phyloP scores from a whole-genome alignment of 192 early-diverging fungal species.

The Umbelopsis isabellina region DNA sequence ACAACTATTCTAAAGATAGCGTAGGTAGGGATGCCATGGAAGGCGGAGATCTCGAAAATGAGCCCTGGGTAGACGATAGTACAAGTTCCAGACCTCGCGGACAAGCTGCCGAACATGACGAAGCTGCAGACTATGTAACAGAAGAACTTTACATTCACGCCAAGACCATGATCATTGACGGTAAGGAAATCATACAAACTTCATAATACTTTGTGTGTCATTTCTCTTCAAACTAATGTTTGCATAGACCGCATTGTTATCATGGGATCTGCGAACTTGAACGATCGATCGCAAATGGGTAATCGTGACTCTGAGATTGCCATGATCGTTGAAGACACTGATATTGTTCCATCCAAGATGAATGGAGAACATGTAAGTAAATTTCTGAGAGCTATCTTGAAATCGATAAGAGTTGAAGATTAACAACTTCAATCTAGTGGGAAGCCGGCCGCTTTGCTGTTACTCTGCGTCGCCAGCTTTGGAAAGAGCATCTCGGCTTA shows the following conservation, averaged over 20 bases:
- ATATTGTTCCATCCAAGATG: slow-evolving; percentile 71
- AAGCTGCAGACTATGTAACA: slow-evolving; percentile 59
- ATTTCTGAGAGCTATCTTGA: neutral
- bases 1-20: slow-evolving; percentile 6
- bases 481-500: slow-evolving; percentile 83
- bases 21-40: slow-evolving; percentile 35
- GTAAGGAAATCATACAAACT: slow-evolving; percentile 7
- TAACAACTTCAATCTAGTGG: slow-evolving; percentile 46
- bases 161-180: slow-evolving; percentile 88
- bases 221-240: neutral
- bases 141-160: slow-evolving; percentile 90
- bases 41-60: slow-evolving; percentile 29
- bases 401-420: neutral
- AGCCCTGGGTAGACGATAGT: slow-evolving; percentile 34
- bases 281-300: slow-evolving; percentile 89
- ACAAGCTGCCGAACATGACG: slow-evolving; percentile 14
- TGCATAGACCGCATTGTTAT: slow-evolving; percentile 72
- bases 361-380: slow-evolving; percentile 58
- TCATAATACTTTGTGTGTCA: too few relatives aligned
- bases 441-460: slow-evolving; percentile 75
- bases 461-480: slow-evolving; percentile 74
- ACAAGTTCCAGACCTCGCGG: slow-evolving; percentile 6
- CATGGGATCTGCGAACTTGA: slow-evolving; percentile 89
- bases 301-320: slow-evolving; percentile 90
- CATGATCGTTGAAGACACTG: slow-evolving; percentile 76